These are phyloP conservation scores for Panicum virgatum DNA, from an alignment of 202 grass and related monocot genomes.

Conservation along the genomic window DNA sequence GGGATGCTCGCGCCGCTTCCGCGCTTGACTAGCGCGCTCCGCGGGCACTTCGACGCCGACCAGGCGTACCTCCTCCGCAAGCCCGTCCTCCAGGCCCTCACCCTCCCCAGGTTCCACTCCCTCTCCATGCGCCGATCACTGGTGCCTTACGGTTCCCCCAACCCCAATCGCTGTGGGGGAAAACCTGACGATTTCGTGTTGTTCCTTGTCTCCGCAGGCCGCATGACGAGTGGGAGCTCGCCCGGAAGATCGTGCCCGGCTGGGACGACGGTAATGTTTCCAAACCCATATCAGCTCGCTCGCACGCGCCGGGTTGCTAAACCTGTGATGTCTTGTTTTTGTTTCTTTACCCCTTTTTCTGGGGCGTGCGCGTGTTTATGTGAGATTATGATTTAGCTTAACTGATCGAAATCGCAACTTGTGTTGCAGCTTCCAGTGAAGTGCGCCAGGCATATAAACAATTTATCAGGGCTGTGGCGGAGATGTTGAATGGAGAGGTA, in stretches of 20 bases:
- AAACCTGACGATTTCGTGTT: constrained; percentile 18
- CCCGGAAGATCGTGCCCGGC: constrained; percentile 66
- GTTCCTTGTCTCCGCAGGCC: constrained; percentile 40
- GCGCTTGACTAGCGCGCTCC: constrained; percentile 74
- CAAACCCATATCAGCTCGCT: not conserved
- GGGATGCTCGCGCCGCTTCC: constrained; percentile 83
- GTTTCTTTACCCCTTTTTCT: not conserved
- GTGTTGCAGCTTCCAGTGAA: constrained; percentile 65
- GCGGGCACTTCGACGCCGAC: constrained; percentile 75
- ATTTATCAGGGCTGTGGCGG: constrained; percentile 68
- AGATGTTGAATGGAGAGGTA: constrained; percentile 81
- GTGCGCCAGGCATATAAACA: constrained; percentile 83
- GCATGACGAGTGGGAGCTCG: constrained; percentile 75
- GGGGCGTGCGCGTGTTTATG: not conserved
- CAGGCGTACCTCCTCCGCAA: constrained; percentile 91
- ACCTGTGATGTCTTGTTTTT: not conserved
- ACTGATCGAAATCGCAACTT: constrained; percentile 17
- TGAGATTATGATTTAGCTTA: not conserved
- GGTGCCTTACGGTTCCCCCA: not conserved
- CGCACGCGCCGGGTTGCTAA: not conserved
- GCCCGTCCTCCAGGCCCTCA: constrained; percentile 65
- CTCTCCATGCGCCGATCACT: not conserved
- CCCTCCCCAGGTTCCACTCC: constrained; percentile 49
- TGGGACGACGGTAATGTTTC: constrained; percentile 84
- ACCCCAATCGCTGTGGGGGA: not conserved